Base-by-base conservation (phyloP, 306 rosid genomes). In the Crataegus laevigata region DNA sequence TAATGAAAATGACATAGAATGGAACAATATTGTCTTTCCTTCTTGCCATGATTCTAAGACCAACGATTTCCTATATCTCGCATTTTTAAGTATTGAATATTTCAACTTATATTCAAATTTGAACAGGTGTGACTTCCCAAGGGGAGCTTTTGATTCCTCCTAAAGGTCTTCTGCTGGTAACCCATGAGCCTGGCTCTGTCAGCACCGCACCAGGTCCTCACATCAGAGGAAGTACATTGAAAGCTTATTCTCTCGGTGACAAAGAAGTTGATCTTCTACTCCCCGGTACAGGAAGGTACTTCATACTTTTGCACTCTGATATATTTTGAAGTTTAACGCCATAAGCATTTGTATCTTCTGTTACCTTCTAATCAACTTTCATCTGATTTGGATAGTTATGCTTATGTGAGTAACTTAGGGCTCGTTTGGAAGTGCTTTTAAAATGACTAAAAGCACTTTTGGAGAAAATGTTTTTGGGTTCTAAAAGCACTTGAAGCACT, bases 251-350 rank as follows among this genome's bases (percentile, higher is more conserved):
- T 73, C 84, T 92, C 11, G 99, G 99, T 65, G 94, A 92, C 84
- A 87, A 80, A 80, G 96, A 92, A 87, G 99, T 81, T 51, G 97
- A 94, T 88, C 91, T 94, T 66, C 83, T 92, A 52, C 88, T 94
- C 52, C 99, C 97, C 50, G 99, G 97, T 36, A 94, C 92, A 26
- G 99, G 88, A 81, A 94, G 99, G 97, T 94, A 34, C 64, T 75
- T 75, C 82, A n/a, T 22, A 12, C 28, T 52, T 75, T 22, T 24
- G 47, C 25, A 2, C 18, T 34, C 22, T 6, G 7, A 13, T 32
- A 28, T 7, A 32, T 21, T 28, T 54, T 10, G 13, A 67, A 72
- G 25, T 21, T 72, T 43, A 3, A 13, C 28, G 11, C 38, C 54
- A 8, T 58, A 59, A 15, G 28, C 72, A n/a, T 52, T 51, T 18